These are phyloP conservation scores for Suhomyces anneliseae DNA, from an alignment of 1,139 yeast genomes.

Conservation along the genomic window DNA sequence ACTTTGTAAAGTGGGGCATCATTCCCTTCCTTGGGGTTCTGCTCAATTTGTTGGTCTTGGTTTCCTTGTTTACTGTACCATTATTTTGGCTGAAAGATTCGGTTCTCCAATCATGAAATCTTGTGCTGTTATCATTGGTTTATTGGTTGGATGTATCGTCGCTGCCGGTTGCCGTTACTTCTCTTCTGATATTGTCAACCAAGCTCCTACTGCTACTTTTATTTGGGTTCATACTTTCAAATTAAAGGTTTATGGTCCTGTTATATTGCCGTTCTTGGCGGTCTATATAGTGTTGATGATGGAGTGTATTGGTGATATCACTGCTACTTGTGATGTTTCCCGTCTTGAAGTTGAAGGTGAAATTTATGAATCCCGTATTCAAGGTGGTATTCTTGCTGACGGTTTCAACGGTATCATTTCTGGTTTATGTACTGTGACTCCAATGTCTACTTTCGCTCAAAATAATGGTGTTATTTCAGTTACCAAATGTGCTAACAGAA, in stretches of 20 bases:
- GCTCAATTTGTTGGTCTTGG: constrained; percentile 86
- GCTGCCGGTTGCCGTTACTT: constrained; percentile 91
- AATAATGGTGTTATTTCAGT: constrained; percentile 91
- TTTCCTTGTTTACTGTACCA: constrained; percentile 72
- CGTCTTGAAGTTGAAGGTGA: constrained; percentile 81
- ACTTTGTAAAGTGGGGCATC: constrained; percentile 46
- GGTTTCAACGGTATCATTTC: constrained; percentile 71
- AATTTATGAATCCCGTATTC: constrained; percentile 76
- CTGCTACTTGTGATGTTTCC: constrained; percentile 90
- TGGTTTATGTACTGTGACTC: constrained; percentile 74
- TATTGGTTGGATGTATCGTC: constrained; percentile 84
- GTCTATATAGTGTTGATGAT: constrained; percentile 77
- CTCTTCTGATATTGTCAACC: constrained; percentile 48
- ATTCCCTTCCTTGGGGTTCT: constrained; percentile 73
- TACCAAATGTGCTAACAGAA: constrained; percentile 85
- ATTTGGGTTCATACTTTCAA: constrained; percentile 85
- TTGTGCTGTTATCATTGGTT: constrained; percentile 84
- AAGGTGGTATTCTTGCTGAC: constrained; percentile 89
- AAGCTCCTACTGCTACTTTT: constrained; percentile 83
- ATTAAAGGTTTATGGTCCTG: constrained; percentile 74
- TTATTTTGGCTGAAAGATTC: constrained; percentile 75
- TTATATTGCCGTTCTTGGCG: constrained; percentile 79
- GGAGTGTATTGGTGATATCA: constrained; percentile 92
- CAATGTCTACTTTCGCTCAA: constrained; percentile 88
- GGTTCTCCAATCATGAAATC: constrained; percentile 96